Conservation (phyloP, 2,329 filamentous ascomycete species). For the Mariannaea elegans region DNA sequence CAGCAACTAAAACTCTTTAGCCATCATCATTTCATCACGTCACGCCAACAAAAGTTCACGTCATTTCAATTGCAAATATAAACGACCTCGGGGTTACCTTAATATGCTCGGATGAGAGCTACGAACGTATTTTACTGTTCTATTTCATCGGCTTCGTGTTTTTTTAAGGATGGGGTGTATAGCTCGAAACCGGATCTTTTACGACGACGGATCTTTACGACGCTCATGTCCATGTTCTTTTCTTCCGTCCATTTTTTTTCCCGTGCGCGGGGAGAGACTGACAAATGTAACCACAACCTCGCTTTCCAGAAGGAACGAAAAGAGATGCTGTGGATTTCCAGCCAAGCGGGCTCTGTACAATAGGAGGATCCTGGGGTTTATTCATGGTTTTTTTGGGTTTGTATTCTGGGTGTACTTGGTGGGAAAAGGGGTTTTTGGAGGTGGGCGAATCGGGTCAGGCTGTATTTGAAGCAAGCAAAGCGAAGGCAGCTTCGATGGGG, state of each 20-base stretch:
- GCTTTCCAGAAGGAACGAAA: slow-evolving; percentile 8
- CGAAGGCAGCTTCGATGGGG: not conserved
- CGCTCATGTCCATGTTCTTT: slow-evolving; percentile 33
- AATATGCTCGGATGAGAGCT: slow-evolving; percentile 14
- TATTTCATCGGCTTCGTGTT: slow-evolving; percentile 20
- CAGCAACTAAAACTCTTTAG: slow-evolving; percentile 37
- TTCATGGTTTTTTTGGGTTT: slow-evolving; percentile 11
- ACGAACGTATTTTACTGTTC: slow-evolving; percentile 19
- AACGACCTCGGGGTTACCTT: slow-evolving; percentile 19
- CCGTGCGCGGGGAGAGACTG: slow-evolving; percentile 6
- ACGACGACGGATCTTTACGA: slow-evolving; percentile 30
- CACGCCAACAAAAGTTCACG: slow-evolving; percentile 21
- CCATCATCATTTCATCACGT: not conserved
- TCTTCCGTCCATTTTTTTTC: slow-evolving; percentile 17
- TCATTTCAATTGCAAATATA: slow-evolving; percentile 12
- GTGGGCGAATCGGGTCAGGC: slow-evolving; percentile 19
- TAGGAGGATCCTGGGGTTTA: slow-evolving; percentile 19
- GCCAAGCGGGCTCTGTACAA: slow-evolving; percentile 27
- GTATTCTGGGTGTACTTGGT: slow-evolving; percentile 13
- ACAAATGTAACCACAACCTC: slow-evolving; percentile 21
- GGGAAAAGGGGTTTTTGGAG: not conserved
- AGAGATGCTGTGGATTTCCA: not conserved
- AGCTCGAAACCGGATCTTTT: slow-evolving; percentile 11
- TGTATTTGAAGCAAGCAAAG: slow-evolving; percentile 13
- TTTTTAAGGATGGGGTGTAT: slow-evolving; percentile 11